Percentiles rank a stretch among this genome's conserved stretches.
Conservation (phyloP, 2,329 filamentous ascomycete genomes). For the Botrytis porri region DNA sequence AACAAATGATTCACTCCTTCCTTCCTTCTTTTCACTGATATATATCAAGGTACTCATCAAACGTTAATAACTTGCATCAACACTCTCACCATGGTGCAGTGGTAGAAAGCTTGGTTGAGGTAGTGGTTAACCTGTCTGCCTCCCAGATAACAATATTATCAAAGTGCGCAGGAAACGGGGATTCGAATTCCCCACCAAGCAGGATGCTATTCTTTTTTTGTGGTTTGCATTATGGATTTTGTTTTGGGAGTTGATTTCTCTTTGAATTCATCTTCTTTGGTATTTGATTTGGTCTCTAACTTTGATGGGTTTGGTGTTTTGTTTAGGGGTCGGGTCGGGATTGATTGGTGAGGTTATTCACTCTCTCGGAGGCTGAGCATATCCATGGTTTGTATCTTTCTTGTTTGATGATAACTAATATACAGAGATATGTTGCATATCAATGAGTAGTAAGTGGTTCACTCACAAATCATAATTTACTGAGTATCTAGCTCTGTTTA, state of each 20-base stretch:
- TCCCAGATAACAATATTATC: conserved; percentile 2
- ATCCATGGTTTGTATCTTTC: neutral
- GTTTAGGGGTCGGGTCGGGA: neutral
- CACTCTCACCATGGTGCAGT: neutral
- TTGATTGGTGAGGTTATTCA: conserved; percentile 5
- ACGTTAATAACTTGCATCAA: conserved; percentile 6
- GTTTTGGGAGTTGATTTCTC: neutral
- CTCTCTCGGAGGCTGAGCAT: neutral
- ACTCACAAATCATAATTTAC: neutral
- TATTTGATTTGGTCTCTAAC: neutral
- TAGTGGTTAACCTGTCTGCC: conserved; percentile 22
- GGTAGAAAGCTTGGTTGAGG: conserved; percentile 17
- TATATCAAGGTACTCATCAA: neutral
- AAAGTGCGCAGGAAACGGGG: conserved; percentile 13
- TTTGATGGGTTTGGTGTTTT: neutral
- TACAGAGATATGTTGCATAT: neutral
- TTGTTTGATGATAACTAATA: neutral
- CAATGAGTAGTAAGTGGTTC: neutral
- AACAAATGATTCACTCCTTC: neutral
- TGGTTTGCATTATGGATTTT: too few species aligned
- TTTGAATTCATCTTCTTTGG: too few species aligned
- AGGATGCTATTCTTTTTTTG: neutral
- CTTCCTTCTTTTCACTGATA: neutral
- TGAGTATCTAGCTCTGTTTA: neutral
- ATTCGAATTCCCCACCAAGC: conserved; percentile 20